A percentile compares a stretch with the other conserved stretches of the same genome.
Conservation (phyloP, 148 eudicot species). For the Spergularia bocconei region DNA sequence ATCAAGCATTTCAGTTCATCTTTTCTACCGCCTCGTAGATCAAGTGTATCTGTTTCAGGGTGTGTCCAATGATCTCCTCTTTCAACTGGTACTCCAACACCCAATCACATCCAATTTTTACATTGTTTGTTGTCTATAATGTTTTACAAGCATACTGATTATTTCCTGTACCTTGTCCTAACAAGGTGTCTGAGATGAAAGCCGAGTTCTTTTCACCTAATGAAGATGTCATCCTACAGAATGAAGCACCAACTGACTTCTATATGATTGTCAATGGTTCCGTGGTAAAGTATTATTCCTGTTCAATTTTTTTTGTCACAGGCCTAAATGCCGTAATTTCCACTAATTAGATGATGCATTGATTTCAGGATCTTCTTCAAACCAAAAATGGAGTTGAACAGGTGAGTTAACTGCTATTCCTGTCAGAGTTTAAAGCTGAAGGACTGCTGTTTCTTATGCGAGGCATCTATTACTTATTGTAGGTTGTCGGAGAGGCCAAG, state of each 20-base stretch:
- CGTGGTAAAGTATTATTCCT: slow-evolving; percentile 34
- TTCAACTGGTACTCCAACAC: slow-evolving; percentile 67
- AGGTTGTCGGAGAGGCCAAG: slow-evolving; percentile 63
- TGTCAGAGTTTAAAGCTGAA: neutral
- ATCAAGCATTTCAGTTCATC: slow-evolving; percentile 75
- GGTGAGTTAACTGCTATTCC: slow-evolving; percentile 39
- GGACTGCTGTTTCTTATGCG: neutral
- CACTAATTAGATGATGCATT: slow-evolving; percentile 17
- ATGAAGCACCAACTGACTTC: slow-evolving; percentile 87
- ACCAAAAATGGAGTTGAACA: slow-evolving; percentile 53
- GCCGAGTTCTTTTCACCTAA: slow-evolving; percentile 74
- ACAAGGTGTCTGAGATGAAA: slow-evolving; percentile 92
- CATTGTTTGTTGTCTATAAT: neutral
- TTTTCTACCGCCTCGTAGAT: slow-evolving; percentile 70
- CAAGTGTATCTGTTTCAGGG: slow-evolving; percentile 71
- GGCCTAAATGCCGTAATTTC: neutral
- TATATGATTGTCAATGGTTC: slow-evolving; percentile 79
- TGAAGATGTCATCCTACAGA: slow-evolving; percentile 64
- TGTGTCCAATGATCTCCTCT: slow-evolving; percentile 78
- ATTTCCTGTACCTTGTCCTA: neutral
- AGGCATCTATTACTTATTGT: slow-evolving; percentile 1
- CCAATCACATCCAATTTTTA: neutral
- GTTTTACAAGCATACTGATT: neutral
- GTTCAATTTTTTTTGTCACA: neutral
- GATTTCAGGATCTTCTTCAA: slow-evolving; percentile 52